Evolutionary conservation across 257 asterid species (phyloP), one percentile per base, ranked within the genome.

Genomic region (Nemophila menziesii): DNA sequence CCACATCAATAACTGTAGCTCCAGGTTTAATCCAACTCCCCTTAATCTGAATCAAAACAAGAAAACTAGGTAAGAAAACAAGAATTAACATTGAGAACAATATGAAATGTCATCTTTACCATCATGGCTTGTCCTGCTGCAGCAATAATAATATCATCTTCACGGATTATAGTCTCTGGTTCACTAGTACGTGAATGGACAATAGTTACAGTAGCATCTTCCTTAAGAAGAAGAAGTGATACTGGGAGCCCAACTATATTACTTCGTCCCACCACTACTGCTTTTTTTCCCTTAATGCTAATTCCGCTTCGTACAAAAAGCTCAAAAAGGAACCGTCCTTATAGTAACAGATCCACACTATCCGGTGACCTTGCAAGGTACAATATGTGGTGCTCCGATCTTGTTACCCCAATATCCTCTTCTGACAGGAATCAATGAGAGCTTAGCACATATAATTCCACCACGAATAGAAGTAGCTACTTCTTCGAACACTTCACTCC

Each of bases 1-100:
- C 96, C 49, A 89, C 96, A 11, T 89, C 98, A 17, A 89, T 77
- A n/a, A 89, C 92, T 5, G 98, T 89, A 48, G 98, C 98, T 50
- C 96, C 98, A 1, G 98, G 94, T 53, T 89, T 89, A 34, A 89
- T 80, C 98, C 98, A 89, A 65, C 86, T 84, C 36, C 95, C 98
- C 61, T 89, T 81, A 36, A 89, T 76, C 98, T 89, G 72, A 46
- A 39, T 39, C 40, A 23, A n/a, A 23, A 20, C 16, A 7, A n/a
- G 13, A n/a, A n/a, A n/a, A n/a, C n/a, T n/a, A n/a, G n/a, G n/a
- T n/a, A n/a, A n/a, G n/a, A n/a, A n/a, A n/a, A n/a, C n/a, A n/a
- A n/a, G n/a, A n/a, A n/a, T n/a, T n/a, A n/a, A n/a, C n/a, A n/a
- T n/a, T n/a, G n/a, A n/a, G n/a, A n/a, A n/a, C n/a, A n/a, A n/a